Evolutionary conservation across 2,329 filamentous ascomycete species (phyloP), one percentile per base, ranked within the genome.

Genomic region (Thielaviopsis cerberus): DNA sequence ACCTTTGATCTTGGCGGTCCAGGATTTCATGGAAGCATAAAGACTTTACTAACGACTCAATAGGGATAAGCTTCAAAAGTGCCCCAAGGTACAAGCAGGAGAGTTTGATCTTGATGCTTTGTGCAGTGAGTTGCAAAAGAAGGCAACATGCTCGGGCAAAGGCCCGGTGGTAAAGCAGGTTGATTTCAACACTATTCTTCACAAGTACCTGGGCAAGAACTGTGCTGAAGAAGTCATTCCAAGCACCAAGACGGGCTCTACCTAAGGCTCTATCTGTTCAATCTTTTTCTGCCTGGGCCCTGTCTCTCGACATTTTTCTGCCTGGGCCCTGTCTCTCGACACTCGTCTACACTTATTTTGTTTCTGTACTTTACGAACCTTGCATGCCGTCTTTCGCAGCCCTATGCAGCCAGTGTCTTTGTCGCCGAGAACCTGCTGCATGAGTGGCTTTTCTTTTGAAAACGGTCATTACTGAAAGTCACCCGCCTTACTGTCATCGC

Each of bases 21-120:
- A 30, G n/a, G 25, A 13, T 2, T 20, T 51, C 8, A 25, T n/a
- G 13, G 25, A 26, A 30, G 23, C 23, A 30, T 11, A 37, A 23
- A 54, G 37, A 25, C 26, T 48, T 37, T 20, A 41, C 56, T 55
- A 59, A 62, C 54, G 25, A n/a, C 23, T 55, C 27, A 34, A 60
- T 60, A 60, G 91, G 92, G 89, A 95, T 70, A 88, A 88, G 71
- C 72, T 96, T 23, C 88, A 94, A 72, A 81, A 79, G 37, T 94
- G 89, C 69, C 83, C 88, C 61, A 89, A 86, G 68, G 92, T 94
- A 64, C 86, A 90, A 67, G 86, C 81, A 59, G 90, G 90, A 64
- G 90, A 94, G 64, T 88, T 97, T 63, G 92, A 98, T 64, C 85
- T 98, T 54, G 92, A 98, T 67, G 83, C 85, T 34, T 78, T 98